Percentiles rank a stretch among this genome's conserved stretches.
phyloP scores from a whole-genome alignment of 306 rosid species.

The Carpinus viminea region DNA sequence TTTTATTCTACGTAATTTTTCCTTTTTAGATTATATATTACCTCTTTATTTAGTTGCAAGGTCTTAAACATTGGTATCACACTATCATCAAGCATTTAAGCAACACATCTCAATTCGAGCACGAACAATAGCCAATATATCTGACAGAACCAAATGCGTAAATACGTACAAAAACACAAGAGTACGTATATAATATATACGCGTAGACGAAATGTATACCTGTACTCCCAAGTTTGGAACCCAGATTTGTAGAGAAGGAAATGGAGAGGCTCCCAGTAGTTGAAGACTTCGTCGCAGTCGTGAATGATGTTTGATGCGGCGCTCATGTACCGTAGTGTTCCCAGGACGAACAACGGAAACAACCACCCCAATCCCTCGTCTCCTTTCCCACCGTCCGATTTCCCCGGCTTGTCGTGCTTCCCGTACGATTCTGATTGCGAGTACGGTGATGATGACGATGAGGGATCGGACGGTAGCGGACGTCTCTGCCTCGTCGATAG shows the following conservation, averaged over 20 bases:
- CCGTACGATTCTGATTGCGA: conserved; percentile 39
- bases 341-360: conserved; percentile 59
- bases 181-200: neutral
- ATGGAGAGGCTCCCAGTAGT: conserved; percentile 98
- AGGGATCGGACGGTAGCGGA: conserved; percentile 49
- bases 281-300: conserved; percentile 97
- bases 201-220: conserved; percentile 25
- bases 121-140: neutral
- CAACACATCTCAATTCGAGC: too few relatives aligned
- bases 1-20: too few relatives aligned
- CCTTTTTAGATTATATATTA: too few relatives aligned
- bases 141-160: neutral
- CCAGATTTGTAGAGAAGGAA: conserved; percentile 94
- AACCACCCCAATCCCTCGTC: conserved; percentile 67
- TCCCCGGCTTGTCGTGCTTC: conserved; percentile 56
- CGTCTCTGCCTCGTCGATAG: conserved; percentile 68
- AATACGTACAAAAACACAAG: neutral
- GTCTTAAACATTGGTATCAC: too few relatives aligned
- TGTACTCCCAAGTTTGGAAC: conserved; percentile 98
- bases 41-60: too few relatives aligned
- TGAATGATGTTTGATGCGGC: conserved; percentile 90
- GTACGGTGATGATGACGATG: conserved; percentile 38
- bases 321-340: conserved; percentile 82
- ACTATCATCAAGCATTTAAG: too few relatives aligned
- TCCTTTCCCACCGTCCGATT: conserved; percentile 32